These are phyloP conservation scores for Polychytrium aggregatum DNA, from an alignment of 192 early-diverging fungal genomes.

Conservation along the genomic window DNA sequence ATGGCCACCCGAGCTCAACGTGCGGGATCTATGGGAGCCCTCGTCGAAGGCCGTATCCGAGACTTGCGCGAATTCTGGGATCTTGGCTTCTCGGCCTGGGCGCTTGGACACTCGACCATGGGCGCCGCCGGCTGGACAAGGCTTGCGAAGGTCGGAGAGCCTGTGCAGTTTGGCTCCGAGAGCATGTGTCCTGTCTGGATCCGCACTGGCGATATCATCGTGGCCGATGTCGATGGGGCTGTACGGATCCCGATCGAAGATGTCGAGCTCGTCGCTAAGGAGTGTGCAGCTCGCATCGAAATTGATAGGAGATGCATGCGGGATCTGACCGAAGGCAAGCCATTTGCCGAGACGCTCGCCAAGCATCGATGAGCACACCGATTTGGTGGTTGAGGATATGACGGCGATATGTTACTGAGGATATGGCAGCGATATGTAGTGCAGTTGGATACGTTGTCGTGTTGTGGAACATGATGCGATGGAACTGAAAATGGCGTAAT, in stretches of 20 bases:
- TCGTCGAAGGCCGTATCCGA: constrained; percentile 31
- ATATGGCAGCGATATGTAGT: too few species aligned
- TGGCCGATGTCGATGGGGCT: constrained; percentile 39
- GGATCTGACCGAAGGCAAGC: constrained; percentile 17
- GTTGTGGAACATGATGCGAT: too few species aligned
- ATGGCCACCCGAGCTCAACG: constrained; percentile 25
- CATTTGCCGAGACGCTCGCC: constrained; percentile 27
- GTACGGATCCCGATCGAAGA: constrained; percentile 26
- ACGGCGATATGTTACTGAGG: too few species aligned
- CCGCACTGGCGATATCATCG: constrained; percentile 26
- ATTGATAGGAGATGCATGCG: constrained; percentile 24
- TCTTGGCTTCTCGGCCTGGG: constrained; percentile 19
- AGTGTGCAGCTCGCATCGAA: constrained; percentile 4
- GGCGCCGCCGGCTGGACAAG: constrained; percentile 20
- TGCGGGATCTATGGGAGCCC: constrained; percentile 21
- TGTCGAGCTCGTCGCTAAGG: constrained; percentile 14
- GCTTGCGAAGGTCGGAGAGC: constrained; percentile 14
- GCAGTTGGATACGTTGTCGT: too few species aligned
- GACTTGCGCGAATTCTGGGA: constrained; percentile 30
- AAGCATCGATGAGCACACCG: constrained; percentile 27
- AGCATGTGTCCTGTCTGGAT: neutral
- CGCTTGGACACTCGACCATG: constrained; percentile 18
- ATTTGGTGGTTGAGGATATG: too few species aligned
- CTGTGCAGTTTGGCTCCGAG: constrained; percentile 10
- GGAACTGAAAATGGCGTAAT: too few species aligned